Evolutionary conservation across 2,329 filamentous ascomycete genomes (phyloP).

Genomic region (Taxawa tesnikishii): DNA sequence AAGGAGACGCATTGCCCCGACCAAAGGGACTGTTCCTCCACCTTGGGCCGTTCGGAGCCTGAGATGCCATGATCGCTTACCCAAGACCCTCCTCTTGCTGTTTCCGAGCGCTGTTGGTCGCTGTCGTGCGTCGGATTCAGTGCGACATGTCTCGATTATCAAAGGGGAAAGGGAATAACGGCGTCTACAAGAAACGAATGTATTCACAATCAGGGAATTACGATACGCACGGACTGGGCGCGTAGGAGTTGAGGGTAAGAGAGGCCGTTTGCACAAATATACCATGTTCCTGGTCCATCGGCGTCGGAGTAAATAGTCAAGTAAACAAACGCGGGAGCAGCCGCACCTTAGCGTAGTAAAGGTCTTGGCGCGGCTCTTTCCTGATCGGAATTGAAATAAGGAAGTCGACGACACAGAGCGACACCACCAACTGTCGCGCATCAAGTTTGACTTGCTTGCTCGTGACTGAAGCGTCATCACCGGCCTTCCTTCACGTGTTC

Average conservation of each 20-base stretch:
- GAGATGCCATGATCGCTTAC: constrained; percentile 34
- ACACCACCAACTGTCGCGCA: no score
- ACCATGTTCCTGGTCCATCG: no score
- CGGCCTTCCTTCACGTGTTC: no score
- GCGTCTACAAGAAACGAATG: neutral
- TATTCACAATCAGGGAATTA: neutral
- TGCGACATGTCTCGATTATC: constrained; percentile 4
- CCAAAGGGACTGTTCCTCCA: constrained; percentile 74
- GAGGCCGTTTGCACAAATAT: no score
- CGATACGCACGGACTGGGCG: neutral
- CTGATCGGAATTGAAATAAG: no score
- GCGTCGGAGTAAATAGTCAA: no score
- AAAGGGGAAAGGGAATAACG: neutral
- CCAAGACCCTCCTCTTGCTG: constrained; percentile 6
- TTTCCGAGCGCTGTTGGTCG: constrained; percentile 4
- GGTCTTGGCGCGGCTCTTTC: no score
- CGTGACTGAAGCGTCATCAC: no score
- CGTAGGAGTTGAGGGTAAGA: neutral
- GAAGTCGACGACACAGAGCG: no score
- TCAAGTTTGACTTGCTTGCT: no score
- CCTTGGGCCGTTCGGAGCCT: constrained; percentile 50
- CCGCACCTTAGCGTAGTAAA: no score
- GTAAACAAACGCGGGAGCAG: no score
- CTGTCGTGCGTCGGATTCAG: constrained; percentile 2
- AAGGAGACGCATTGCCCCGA: constrained; percentile 50